phyloP scores from a whole-genome alignment of 768 basidiomycete species.

The Cystofilobasidium ferigula region DNA sequence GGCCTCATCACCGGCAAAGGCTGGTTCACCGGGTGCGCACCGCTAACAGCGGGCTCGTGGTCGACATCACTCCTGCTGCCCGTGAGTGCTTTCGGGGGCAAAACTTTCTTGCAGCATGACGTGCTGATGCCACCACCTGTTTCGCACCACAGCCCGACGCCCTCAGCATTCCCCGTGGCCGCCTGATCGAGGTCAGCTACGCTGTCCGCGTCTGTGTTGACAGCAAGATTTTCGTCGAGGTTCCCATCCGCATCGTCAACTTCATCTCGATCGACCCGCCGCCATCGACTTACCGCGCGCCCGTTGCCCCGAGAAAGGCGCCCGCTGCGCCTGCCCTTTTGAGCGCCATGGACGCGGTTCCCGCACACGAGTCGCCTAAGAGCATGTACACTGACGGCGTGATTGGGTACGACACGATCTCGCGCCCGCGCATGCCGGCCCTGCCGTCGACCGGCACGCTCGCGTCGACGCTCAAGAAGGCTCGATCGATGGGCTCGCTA shows the following conservation, averaged over 20 bases:
- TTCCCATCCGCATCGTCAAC: slow-evolving; percentile 69
- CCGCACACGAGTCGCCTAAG: neutral
- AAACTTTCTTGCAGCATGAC: neutral
- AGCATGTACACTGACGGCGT: slow-evolving; percentile 1
- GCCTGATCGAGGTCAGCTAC: slow-evolving; percentile 68
- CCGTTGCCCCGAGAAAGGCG: neutral
- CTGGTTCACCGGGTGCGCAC: slow-evolving; percentile 75
- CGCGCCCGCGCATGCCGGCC: slow-evolving; percentile 3
- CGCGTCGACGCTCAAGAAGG: slow-evolving; percentile 9
- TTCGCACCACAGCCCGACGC: slow-evolving; percentile 50
- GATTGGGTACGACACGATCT: neutral
- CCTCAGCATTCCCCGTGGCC: slow-evolving; percentile 55
- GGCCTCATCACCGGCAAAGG: slow-evolving; percentile 71
- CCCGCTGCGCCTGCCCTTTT: neutral
- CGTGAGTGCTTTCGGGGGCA: slow-evolving; percentile 46
- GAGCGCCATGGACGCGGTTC: neutral
- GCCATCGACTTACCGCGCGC: slow-evolving; percentile 30
- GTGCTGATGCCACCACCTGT: neutral
- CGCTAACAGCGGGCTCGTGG: slow-evolving; percentile 54
- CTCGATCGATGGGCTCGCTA: slow-evolving; percentile 18
- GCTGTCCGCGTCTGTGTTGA: slow-evolving; percentile 54
- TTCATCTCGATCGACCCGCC: slow-evolving; percentile 79
- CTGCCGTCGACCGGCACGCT: neutral
- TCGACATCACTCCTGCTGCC: slow-evolving; percentile 61
- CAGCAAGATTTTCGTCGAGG: slow-evolving; percentile 52